These are phyloP conservation scores for Drechslerella coelobrocha DNA, from an alignment of 2,329 filamentous ascomycete species.

Conservation along the genomic window DNA sequence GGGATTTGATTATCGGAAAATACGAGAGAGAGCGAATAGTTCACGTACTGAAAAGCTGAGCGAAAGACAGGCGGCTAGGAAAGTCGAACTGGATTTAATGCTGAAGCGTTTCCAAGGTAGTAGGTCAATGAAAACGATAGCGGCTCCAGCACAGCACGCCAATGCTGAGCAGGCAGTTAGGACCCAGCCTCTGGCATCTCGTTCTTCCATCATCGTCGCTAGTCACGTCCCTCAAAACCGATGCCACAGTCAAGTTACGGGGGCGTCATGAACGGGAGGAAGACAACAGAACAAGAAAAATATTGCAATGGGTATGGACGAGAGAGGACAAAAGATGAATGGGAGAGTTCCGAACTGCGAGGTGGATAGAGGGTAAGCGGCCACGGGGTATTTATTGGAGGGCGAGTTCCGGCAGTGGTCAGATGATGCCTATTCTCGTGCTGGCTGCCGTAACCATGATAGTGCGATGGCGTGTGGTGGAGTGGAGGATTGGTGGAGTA, in stretches of 20 bases:
- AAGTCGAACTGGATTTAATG: slow-evolving; percentile 86
- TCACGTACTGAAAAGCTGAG: slow-evolving; percentile 81
- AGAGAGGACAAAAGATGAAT: slow-evolving; percentile 7
- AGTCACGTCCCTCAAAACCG: not conserved
- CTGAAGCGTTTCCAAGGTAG: slow-evolving; percentile 69
- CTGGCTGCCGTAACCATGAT: no score
- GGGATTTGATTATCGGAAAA: slow-evolving; percentile 3
- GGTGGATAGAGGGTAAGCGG: slow-evolving; percentile 5
- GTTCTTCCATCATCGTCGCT: slow-evolving; percentile 32
- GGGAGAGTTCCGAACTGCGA: slow-evolving; percentile 43
- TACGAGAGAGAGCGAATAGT: not conserved
- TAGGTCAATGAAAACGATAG: slow-evolving; percentile 41
- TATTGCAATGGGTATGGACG: not conserved
- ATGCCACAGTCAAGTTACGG: slow-evolving; percentile 2
- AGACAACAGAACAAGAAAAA: not conserved
- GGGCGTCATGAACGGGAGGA: not conserved
- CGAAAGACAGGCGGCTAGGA: slow-evolving; percentile 85
- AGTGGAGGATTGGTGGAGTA: not conserved
- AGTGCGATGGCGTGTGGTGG: not conserved
- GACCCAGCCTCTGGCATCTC: slow-evolving; percentile 34
- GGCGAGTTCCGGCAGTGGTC: slow-evolving; percentile 2
- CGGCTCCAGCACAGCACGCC: slow-evolving; percentile 45
- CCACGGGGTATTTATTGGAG: not conserved
- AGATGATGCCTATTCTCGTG: slow-evolving; percentile 1
- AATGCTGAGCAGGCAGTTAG: slow-evolving; percentile 40